These are phyloP conservation scores for Heritiera littoralis DNA, from an alignment of 345 rosid genomes.

Conservation along the genomic window DNA sequence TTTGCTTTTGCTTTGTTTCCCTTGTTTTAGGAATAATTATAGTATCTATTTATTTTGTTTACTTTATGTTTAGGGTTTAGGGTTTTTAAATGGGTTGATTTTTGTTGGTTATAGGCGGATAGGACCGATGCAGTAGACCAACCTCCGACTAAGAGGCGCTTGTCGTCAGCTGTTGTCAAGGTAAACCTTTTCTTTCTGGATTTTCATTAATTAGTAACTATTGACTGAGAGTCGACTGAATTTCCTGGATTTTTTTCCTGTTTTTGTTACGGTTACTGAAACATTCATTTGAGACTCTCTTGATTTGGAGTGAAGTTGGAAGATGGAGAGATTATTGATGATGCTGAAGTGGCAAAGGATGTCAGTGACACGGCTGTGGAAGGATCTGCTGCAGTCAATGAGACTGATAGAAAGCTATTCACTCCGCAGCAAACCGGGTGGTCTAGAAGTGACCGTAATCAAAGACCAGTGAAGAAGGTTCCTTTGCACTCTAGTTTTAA, in stretches of 20 bases:
- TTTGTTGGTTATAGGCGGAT: slow-evolving; percentile 56
- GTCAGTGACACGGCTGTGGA: slow-evolving; percentile 34
- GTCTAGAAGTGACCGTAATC: slow-evolving; percentile 62
- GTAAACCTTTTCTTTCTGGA: slow-evolving; percentile 31
- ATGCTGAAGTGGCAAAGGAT: slow-evolving; percentile 37
- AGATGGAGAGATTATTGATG: slow-evolving; percentile 68
- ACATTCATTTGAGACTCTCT: not conserved
- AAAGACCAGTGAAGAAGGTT: slow-evolving; percentile 55
- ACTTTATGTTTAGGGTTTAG: slow-evolving; percentile 6
- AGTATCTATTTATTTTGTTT: not conserved
- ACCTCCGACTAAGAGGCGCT: slow-evolving; percentile 84
- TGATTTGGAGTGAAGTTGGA: slow-evolving; percentile 39
- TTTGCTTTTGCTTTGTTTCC: not conserved
- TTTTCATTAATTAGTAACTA: not conserved
- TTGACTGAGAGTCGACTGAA: not conserved
- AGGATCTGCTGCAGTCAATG: slow-evolving; percentile 34
- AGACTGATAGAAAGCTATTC: slow-evolving; percentile 41
- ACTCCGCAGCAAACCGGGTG: slow-evolving; percentile 44
- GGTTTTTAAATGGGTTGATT: not conserved
- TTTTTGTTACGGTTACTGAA: not conserved
- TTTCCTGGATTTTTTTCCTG: not conserved
- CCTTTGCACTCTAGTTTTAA: not conserved
- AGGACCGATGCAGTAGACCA: slow-evolving; percentile 70
- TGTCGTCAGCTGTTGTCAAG: slow-evolving; percentile 92
- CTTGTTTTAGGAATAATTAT: no score